phyloP scores from a whole-genome alignment of 306 rosid genomes.

The Fragaria iinumae region DNA sequence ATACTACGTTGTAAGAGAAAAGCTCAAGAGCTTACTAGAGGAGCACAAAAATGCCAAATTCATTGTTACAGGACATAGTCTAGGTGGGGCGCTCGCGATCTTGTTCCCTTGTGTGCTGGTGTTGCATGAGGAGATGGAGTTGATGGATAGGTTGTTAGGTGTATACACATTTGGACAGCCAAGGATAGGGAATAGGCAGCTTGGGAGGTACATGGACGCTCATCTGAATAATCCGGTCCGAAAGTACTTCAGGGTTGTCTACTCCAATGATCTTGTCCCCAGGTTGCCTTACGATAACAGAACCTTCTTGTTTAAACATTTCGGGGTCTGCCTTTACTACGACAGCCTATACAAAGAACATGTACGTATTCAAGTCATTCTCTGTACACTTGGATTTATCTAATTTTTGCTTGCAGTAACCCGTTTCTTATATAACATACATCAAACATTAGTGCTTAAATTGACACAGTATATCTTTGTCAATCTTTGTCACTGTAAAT shows the following conservation, averaged over 20 bases:
- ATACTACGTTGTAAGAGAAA: constrained; percentile 44
- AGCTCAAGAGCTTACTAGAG: constrained; percentile 50
- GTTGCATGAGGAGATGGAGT: constrained; percentile 51
- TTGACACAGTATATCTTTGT: neutral
- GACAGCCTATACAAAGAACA: constrained; percentile 51
- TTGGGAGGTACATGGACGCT: constrained; percentile 62
- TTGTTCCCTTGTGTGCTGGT: constrained; percentile 65
- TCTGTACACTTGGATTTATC: neutral
- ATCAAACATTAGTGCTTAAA: neutral
- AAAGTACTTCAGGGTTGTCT: constrained; percentile 71
- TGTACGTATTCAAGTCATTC: constrained; percentile 34
- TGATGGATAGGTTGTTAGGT: constrained; percentile 57
- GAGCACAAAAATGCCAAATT: constrained; percentile 71
- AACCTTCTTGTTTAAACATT: constrained; percentile 67
- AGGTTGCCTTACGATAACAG: constrained; percentile 73
- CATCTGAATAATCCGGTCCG: constrained; percentile 43
- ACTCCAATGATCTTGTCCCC: constrained; percentile 77
- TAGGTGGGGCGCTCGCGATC: constrained; percentile 77
- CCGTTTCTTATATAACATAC: neutral
- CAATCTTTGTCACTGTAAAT: neutral
- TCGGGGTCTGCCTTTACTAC: constrained; percentile 71
- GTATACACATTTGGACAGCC: constrained; percentile 86
- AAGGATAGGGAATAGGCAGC: constrained; percentile 56
- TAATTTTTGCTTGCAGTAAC: neutral
- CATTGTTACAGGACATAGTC: constrained; percentile 74